Evolutionary conservation across 495 filamentous ascomycete species (phyloP), one percentile per base, ranked within the genome.

Genomic region (Oidiodendron maius): DNA sequence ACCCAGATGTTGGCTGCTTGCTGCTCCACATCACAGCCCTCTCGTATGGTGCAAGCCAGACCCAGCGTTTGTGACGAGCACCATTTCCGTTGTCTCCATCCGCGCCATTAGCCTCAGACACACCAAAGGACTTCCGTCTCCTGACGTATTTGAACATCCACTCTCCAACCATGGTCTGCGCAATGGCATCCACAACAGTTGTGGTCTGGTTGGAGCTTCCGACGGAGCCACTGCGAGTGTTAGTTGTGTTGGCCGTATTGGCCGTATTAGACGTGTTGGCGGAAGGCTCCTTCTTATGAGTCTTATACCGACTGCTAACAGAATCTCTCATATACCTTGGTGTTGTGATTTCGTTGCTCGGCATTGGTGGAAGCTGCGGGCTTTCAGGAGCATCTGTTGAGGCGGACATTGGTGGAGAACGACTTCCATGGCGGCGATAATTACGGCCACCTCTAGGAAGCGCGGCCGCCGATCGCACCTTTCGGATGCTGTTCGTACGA

Each of bases 131-230:
- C 65, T 87, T 96, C 53, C 93, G 79, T 62, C 89, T 80, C 34
- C 93, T 80, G 34, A 97, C 86, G 61, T 97, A 97, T 61, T 98
- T 98, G 77, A 84, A 97, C 93, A 98, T 97, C 93, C 93, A 98
- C 60, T 97, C 93, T 25, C 93, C 93, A 38, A 97, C 89, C 93
- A 97, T 98, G 4, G 93, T 96, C 57, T 95, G 88, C 3, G 93
- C 90, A 66, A 98, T 97, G 12, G 93, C 88, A 69, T 97, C 91
- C n/a, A 97, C 90, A 22, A 97, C 93, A 48, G 80, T 86, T 0
- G 84, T 84, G 22, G 84, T 74, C 57, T 89, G 82, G 35, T 76
- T 74, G 2, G 72, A 66, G 54, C 81, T 82, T 2, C 69, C 77
- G 38, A 74, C 65, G 23, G 88, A 88, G 20, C 57, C 59, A 38